A percentile compares a stretch with the other conserved stretches of the same genome.
These are phyloP conservation scores for Candida pini DNA, from an alignment of 805 yeast genomes.

Conservation along the genomic window DNA sequence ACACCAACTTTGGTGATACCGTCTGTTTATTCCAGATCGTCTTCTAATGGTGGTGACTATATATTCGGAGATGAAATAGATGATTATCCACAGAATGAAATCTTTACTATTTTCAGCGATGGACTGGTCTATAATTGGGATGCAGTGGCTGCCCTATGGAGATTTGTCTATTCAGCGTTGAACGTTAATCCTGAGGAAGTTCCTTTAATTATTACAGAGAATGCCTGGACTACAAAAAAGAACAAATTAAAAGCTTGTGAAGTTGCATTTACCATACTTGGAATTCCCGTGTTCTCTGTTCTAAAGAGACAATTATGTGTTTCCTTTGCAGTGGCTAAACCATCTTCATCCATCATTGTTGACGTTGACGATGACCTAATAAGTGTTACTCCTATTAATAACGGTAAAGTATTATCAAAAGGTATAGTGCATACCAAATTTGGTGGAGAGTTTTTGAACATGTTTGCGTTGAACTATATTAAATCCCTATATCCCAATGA, in stretches of 20 bases:
- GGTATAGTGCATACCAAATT: conserved; percentile 62
- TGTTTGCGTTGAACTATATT: conserved; percentile 50
- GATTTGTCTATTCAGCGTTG: conserved; percentile 50
- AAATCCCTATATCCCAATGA: conserved; percentile 29
- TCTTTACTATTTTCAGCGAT: conserved; percentile 55
- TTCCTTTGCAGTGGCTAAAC: conserved; percentile 69
- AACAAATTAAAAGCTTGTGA: conserved; percentile 56
- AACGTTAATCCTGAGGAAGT: conserved; percentile 50
- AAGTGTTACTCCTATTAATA: conserved; percentile 70
- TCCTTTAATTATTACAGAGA: conserved; percentile 55
- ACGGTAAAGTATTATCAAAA: conserved; percentile 65
- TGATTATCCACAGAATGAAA: conserved; percentile 38
- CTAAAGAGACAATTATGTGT: conserved; percentile 74
- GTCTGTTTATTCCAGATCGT: conserved; percentile 44
- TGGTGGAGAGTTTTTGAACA: conserved; percentile 81
- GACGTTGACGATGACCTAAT: conserved; percentile 72
- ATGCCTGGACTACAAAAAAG: conserved; percentile 62
- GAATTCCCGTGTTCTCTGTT: conserved; percentile 73
- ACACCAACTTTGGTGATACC: conserved; percentile 55
- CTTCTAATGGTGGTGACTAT: conserved; percentile 19
- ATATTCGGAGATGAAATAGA: conserved; percentile 38
- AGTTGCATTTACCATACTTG: conserved; percentile 66
- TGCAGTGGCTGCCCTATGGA: conserved; percentile 61
- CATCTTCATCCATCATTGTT: conserved; percentile 67
- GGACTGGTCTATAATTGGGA: conserved; percentile 73